Percentiles rank a stretch among this genome's conserved stretches.
phyloP scores from a whole-genome alignment of 805 yeast species.

The Candida broadrunensis region DNA sequence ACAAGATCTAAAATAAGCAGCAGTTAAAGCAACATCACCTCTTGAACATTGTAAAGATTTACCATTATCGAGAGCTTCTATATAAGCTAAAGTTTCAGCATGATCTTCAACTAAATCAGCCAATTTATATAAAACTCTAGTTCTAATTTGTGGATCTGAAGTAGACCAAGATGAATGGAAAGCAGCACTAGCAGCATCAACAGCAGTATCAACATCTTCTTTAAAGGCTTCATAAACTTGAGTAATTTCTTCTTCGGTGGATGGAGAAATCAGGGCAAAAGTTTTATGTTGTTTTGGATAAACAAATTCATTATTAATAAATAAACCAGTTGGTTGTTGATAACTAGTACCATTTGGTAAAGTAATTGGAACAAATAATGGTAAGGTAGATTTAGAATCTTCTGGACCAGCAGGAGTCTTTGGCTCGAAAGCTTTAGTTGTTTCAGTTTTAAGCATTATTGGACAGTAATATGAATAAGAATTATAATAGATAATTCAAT shows the following conservation, averaged over 20 bases:
- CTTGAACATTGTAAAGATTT: constrained; percentile 68
- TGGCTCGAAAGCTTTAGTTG: neutral
- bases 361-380: constrained; percentile 44
- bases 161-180: constrained; percentile 68
- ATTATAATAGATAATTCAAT: too few species aligned
- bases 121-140: constrained; percentile 59
- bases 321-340: constrained; percentile 83
- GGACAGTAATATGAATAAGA: too few species aligned
- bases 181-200: constrained; percentile 78
- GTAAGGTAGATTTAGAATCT: constrained; percentile 14
- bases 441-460: neutral
- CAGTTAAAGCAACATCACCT: constrained; percentile 72
- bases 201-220: constrained; percentile 82
- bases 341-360: constrained; percentile 73
- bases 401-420: neutral
- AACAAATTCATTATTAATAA: constrained; percentile 83
- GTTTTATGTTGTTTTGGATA: constrained; percentile 53
- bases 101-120: constrained; percentile 77
- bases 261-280: constrained; percentile 62
- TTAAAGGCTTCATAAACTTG: constrained; percentile 71
- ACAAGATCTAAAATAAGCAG: constrained; percentile 72
- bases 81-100: constrained; percentile 67
- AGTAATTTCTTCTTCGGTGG: constrained; percentile 68
- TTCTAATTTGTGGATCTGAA: constrained; percentile 67
- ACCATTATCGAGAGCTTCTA: constrained; percentile 89